phyloP scores from a whole-genome alignment of 2,329 filamentous ascomycete species.

The Akanthomyces uredinophilus region DNA sequence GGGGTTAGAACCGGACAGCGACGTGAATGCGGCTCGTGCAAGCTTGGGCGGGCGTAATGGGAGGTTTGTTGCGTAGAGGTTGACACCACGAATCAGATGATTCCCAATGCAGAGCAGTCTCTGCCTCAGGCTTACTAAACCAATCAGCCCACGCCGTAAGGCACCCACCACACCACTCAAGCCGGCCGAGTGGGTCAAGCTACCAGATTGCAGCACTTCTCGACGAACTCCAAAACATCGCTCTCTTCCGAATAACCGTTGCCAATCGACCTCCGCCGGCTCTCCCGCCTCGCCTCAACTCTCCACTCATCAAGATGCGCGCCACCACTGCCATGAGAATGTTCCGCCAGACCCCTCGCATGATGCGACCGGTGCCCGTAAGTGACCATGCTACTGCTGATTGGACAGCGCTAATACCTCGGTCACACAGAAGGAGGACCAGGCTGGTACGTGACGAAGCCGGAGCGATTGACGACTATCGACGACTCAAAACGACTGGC shows the following conservation, averaged over 20 bases:
- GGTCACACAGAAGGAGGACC: constrained; percentile 56
- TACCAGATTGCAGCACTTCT: constrained; percentile 30
- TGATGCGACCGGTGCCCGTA: constrained; percentile 70
- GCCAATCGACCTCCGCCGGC: constrained; percentile 13
- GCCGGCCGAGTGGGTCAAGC: constrained; percentile 26
- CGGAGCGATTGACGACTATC: constrained; percentile 15
- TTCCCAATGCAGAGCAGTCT: constrained; percentile 30
- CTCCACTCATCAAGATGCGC: constrained; percentile 49
- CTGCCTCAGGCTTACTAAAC: constrained; percentile 34
- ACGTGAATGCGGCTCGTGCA: constrained; percentile 30
- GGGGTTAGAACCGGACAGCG: constrained; percentile 20
- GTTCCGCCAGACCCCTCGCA: constrained; percentile 60
- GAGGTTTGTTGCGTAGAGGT: constrained; percentile 32
- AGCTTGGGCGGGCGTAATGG: constrained; percentile 27
- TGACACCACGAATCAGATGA: constrained; percentile 38
- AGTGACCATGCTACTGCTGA: constrained; percentile 25
- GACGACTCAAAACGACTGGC: constrained; percentile 2
- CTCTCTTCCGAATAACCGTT: constrained; percentile 13
- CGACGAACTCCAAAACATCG: constrained; percentile 24
- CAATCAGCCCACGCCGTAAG: constrained; percentile 32
- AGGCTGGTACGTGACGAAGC: constrained; percentile 53
- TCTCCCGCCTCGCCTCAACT: constrained; percentile 27
- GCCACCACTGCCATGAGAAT: constrained; percentile 61
- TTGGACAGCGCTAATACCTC: constrained; percentile 22
- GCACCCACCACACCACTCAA: constrained; percentile 24